Percentiles rank a stretch among this genome's conserved stretches.
Conservation (phyloP, 2,329 filamentous ascomycete genomes). For the Onygenales sp. region DNA sequence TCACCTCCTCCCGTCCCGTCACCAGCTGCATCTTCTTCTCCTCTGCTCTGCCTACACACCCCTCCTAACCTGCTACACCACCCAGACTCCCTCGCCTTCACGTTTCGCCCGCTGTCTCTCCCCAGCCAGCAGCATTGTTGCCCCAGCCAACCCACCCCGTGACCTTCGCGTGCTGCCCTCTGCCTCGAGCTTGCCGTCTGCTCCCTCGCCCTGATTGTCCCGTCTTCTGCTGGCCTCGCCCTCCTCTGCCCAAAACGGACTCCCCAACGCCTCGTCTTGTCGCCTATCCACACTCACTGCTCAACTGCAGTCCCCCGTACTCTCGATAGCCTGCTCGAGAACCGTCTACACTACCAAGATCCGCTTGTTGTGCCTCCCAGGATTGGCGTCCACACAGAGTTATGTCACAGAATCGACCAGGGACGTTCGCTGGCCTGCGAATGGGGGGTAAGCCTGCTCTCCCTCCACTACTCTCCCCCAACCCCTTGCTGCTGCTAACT, state of each 20-base stretch:
- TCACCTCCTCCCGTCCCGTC: slow-evolving; percentile 11
- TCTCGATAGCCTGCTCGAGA: slow-evolving; percentile 27
- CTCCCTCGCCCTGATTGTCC: slow-evolving; percentile 11
- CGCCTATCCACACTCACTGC: slow-evolving; percentile 34
- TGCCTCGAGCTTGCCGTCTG: slow-evolving; percentile 16
- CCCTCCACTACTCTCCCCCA: slow-evolving; percentile 14
- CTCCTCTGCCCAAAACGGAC: slow-evolving; percentile 46
- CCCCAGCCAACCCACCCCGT: background rate
- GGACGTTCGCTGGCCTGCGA: slow-evolving; percentile 77
- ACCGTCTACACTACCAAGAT: background rate
- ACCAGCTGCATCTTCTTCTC: slow-evolving; percentile 12
- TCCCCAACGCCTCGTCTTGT: slow-evolving; percentile 30
- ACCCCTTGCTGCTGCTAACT: slow-evolving; percentile 9
- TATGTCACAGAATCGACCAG: slow-evolving; percentile 89
- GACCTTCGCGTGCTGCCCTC: slow-evolving; percentile 9
- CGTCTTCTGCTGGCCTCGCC: slow-evolving; percentile 9
- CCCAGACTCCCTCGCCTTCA: slow-evolving; percentile 15
- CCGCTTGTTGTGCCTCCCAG: slow-evolving; percentile 8
- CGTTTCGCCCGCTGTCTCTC: background rate
- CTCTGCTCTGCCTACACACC: slow-evolving; percentile 11
- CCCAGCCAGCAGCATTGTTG: background rate
- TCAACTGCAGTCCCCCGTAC: slow-evolving; percentile 35
- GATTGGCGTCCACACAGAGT: slow-evolving; percentile 22
- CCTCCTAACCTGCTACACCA: slow-evolving; percentile 9
- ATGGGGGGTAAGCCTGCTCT: slow-evolving; percentile 76